Conservation (phyloP, 2,329 filamentous ascomycete species). For the Fonsecaea monophora region DNA sequence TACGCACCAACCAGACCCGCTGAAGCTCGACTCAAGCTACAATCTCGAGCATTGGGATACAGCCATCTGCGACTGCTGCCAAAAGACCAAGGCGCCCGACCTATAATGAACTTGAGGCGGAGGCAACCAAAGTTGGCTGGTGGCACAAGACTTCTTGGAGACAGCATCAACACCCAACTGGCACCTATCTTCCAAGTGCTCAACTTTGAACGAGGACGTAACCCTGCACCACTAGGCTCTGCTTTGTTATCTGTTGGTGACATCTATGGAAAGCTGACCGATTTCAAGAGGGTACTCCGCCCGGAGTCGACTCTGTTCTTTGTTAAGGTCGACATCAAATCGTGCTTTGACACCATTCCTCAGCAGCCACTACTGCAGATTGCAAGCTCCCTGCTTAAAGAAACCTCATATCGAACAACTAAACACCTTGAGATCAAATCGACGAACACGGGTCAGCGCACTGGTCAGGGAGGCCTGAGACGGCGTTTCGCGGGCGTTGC, state of each 20-base stretch:
- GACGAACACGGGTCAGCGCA: not conserved
- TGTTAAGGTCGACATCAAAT: conserved; percentile 88
- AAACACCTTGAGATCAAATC: conserved; percentile 70
- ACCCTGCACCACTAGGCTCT: conserved; percentile 72
- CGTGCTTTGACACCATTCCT: conserved; percentile 95
- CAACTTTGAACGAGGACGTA: conserved; percentile 72
- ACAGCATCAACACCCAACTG: conserved; percentile 73
- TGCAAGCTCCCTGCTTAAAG: conserved; percentile 63
- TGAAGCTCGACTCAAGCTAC: conserved; percentile 64
- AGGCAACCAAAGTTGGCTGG: conserved; percentile 61
- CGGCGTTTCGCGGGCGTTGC: conserved; percentile 39
- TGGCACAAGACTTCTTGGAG: conserved; percentile 62
- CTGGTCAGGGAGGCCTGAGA: not conserved
- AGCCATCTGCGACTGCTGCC: conserved; percentile 82
- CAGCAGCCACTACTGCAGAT: conserved; percentile 75
- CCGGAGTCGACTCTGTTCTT: conserved; percentile 69
- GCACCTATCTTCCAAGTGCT: conserved; percentile 77
- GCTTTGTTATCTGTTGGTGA: conserved; percentile 82
- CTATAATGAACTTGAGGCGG: conserved; percentile 84
- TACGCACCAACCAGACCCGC: conserved; percentile 75
- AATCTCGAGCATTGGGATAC: conserved; percentile 71
- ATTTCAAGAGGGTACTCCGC: conserved; percentile 66
- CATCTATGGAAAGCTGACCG: conserved; percentile 74
- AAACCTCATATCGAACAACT: conserved; percentile 71
- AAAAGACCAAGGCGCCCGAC: conserved; percentile 76